Conservation (phyloP, 129 eudicot species). For the Oenanthe sinensis region DNA sequence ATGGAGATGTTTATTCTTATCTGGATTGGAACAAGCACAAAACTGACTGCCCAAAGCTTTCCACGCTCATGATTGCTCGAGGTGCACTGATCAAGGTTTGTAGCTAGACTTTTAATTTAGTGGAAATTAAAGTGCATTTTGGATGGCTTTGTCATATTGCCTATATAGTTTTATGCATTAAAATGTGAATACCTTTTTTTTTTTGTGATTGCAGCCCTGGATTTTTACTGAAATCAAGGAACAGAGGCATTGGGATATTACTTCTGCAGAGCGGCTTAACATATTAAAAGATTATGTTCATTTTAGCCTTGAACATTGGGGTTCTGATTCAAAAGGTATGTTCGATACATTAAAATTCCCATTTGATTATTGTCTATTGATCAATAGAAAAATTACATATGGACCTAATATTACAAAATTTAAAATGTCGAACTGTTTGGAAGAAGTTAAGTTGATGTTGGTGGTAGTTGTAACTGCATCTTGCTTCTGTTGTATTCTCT, state of each 20-base stretch:
- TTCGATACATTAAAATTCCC: neutral
- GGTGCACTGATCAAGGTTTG: constrained; percentile 89
- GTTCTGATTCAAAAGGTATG: constrained; percentile 95
- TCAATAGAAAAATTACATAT: neutral
- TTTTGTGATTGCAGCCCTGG: constrained; percentile 71
- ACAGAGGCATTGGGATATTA: constrained; percentile 97
- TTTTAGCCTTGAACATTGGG: constrained; percentile 97
- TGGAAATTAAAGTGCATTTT: neutral
- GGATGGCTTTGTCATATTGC: neutral
- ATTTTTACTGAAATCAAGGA: constrained; percentile 95
- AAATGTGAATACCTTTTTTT: neutral
- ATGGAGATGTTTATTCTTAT: constrained; percentile 83
- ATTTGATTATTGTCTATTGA: neutral
- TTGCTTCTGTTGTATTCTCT: neutral
- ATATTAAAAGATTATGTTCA: constrained; percentile 86
- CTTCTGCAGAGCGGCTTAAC: constrained; percentile 72
- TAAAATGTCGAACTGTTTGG: neutral
- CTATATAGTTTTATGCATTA: neutral
- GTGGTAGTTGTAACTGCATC: neutral
- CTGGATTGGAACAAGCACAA: constrained; percentile 79
- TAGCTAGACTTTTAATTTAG: constrained; percentile 3
- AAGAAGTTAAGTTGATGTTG: neutral
- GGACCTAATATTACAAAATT: neutral
- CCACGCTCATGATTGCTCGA: constrained; percentile 95
- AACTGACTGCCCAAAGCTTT: constrained; percentile 74